Evolutionary conservation across 1,284 basidiomycete species (phyloP), one percentile per base, ranked within the genome.

Genomic region (Melampsora larici-populina): DNA sequence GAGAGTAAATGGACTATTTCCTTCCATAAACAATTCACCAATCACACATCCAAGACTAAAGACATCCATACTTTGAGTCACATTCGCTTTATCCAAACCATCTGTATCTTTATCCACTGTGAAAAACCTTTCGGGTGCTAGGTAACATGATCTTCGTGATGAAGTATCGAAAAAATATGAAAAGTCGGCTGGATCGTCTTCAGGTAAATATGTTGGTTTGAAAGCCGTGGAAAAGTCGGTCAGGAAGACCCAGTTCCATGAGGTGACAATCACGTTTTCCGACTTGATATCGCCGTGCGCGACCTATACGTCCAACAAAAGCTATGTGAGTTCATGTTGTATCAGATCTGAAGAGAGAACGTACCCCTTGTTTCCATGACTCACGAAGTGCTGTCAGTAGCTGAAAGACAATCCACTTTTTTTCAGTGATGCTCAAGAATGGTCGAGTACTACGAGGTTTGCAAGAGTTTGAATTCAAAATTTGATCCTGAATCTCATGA

Each of bases 371-470:
- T 73, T 89, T 90, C 31, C 92, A 89, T 0, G 93, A 89, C 80
- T 94, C 92, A 43, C 90, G 88, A 78, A 99, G 87, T 1, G 91
- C 93, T 40, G 89, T 91, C 70, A 99, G 86, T 1, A 99, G 87
- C 84, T 99, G 96, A 83, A 94, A 99, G 0, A 92, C 90, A 79
- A 99, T 93, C 97, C 97, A 99, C 82, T 94, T 93, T 88, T 99
- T 99, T 86, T 99, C 97, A 63, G 97, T 88, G 71, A 87, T 84
- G 78, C 90, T 91, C 68, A 99, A 87, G 85, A 99, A 99, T 0
- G 97, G 97, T 36, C 97, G 91, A 1, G 95, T 99, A 83, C 96
- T 97, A 80, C 1, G 49, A 43, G 43, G 29, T 49, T 24, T 60
- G 55, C 24, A 24, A 60, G 26, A 43, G 4, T 49, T 43, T 43